phyloP scores from a whole-genome alignment of 176 grass and related monocot species.

The Aegilops umbellulata region DNA sequence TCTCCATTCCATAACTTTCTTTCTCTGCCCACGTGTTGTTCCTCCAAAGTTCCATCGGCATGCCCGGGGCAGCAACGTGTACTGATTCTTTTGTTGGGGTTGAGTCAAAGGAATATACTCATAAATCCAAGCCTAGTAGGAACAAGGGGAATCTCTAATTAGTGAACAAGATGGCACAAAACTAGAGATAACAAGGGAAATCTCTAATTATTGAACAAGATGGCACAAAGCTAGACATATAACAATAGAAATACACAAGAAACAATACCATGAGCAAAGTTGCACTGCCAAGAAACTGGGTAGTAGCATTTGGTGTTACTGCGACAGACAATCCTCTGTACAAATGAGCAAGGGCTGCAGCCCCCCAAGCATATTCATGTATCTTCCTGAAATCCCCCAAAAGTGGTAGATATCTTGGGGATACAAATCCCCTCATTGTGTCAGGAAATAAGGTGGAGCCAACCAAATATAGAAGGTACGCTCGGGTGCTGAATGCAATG shows the following conservation, averaged over 20 bases:
- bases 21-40: slow-evolving; percentile 57
- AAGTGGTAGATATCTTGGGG: slow-evolving; percentile 54
- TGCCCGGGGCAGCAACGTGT: slow-evolving; percentile 43
- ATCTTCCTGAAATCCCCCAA: slow-evolving; percentile 54
- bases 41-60: slow-evolving; percentile 56
- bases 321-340: slow-evolving; percentile 60
- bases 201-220: slow-evolving; percentile 20
- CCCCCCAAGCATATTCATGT: slow-evolving; percentile 54
- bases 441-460: slow-evolving; percentile 63
- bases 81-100: slow-evolving; percentile 64
- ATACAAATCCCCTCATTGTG: slow-evolving; percentile 62
- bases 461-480: slow-evolving; percentile 61
- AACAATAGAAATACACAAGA: slow-evolving; percentile 21
- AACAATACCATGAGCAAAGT: slow-evolving; percentile 54
- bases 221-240: not conserved
- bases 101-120: slow-evolving; percentile 60
- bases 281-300: slow-evolving; percentile 55
- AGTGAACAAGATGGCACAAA: slow-evolving; percentile 23
- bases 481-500: slow-evolving; percentile 49
- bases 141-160: slow-evolving; percentile 22
- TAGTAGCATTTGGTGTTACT: slow-evolving; percentile 60
- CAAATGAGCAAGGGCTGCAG: slow-evolving; percentile 62
- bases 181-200: not conserved
- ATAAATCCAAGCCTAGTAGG: slow-evolving; percentile 51
- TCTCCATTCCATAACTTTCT: slow-evolving; percentile 62